Evolutionary conservation across 2,329 filamentous ascomycete species (phyloP), one percentile per base, ranked within the genome.

Genomic region (Sarocladium brachiariae): DNA sequence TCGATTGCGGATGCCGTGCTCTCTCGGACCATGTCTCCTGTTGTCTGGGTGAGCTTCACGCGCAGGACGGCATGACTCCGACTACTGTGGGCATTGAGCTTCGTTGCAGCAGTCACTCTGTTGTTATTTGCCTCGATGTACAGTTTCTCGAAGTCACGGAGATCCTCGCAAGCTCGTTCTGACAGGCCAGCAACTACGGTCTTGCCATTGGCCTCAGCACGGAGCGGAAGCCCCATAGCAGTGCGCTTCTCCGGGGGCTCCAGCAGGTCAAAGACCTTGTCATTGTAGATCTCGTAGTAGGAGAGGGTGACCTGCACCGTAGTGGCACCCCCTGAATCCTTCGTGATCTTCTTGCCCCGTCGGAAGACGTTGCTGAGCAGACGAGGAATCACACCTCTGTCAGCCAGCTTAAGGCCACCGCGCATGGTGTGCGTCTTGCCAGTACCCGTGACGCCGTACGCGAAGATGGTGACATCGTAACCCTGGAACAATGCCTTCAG

Each of bases 391-490:
- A 93, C 86, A 54, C 91, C 91, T 58, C 91, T 80, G 51, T 96
- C 90, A 4, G 86, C 85, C 51, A 96, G 75, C 63, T 86, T 87
- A 67, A 95, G 81, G 34, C 91, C 91, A 57, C 91, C 91, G 56
- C 91, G 84, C 90, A 96, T 96, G 2, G 91, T 96, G 69, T 96
- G 89, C 53, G 91, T 96, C 71, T 96, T 96, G 51, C 91, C 91
- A 0, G 90, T 95, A 43, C 91, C 91, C 0, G 91, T 96, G 53
- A 92, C 89, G 54, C 91, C 91, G 65, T 96, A 96, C 24, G 91
- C 90, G 63, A 96, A 96, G 52, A 96, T 81, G 10, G 89, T 95
- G 37, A 92, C 81, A 69, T 95, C 88, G 63, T 89, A 83, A 52
- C 89, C 93, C 68, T 85, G 84, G 70, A 97, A 96, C 9, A 97